Conservation (phyloP, 257 asterid species). For the Gentiana macrophylla region DNA sequence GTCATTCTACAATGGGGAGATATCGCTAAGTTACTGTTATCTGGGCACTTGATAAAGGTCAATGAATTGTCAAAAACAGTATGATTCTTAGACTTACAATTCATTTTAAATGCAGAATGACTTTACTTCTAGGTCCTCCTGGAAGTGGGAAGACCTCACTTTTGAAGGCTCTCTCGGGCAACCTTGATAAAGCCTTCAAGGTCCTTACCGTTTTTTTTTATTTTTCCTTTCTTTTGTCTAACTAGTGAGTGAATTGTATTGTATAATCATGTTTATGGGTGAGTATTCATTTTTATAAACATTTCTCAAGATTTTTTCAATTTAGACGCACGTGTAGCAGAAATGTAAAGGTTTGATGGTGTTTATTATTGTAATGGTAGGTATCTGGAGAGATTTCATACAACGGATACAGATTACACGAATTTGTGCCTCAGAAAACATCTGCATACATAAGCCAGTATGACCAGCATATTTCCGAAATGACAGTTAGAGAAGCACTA, state of each 20-base stretch:
- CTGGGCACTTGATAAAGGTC: too few species aligned
- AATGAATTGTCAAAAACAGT: too few species aligned
- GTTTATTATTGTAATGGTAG: slow-evolving; percentile 5
- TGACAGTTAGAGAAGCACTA: slow-evolving; percentile 33
- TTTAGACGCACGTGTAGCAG: too few species aligned
- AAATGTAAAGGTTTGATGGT: too few species aligned
- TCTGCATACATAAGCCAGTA: slow-evolving; percentile 24
- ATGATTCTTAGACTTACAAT: too few species aligned
- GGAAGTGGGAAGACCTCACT: slow-evolving; percentile 70
- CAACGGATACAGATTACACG: slow-evolving; percentile 20
- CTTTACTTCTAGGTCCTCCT: slow-evolving; percentile 68
- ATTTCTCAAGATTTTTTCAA: too few species aligned
- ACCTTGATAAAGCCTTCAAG: slow-evolving; percentile 49
- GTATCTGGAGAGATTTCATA: slow-evolving; percentile 23
- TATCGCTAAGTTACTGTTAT: too few species aligned
- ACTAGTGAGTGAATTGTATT: too few species aligned
- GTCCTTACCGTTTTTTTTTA: slow-evolving; percentile 5
- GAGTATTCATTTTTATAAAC: too few species aligned
- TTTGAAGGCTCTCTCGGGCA: slow-evolving; percentile 65
- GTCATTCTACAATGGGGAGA: too few species aligned
- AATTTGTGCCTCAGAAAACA: slow-evolving; percentile 26
- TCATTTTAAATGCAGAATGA: slow-evolving; percentile 32
- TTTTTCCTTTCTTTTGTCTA: too few species aligned
- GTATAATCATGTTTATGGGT: too few species aligned
- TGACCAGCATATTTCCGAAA: slow-evolving; percentile 23